phyloP scores from a whole-genome alignment of 768 basidiomycete species.

The Rhodotorula graminis region DNA sequence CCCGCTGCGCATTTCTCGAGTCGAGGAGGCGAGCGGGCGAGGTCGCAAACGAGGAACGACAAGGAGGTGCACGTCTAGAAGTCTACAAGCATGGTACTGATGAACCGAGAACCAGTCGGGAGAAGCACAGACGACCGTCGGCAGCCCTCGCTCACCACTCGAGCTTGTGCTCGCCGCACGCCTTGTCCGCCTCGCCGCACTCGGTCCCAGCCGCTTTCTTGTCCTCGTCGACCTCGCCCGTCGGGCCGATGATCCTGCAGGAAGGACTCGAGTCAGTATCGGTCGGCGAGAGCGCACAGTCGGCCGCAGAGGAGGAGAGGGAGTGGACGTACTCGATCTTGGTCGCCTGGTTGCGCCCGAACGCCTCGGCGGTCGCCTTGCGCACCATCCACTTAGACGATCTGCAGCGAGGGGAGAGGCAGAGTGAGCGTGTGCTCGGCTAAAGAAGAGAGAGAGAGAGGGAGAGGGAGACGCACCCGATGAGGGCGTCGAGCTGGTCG shows the following conservation, averaged over 20 bases:
- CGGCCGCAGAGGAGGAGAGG: neutral
- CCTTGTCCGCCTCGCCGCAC: slow-evolving; percentile 27
- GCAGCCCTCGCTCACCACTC: slow-evolving; percentile 12
- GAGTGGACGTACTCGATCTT: slow-evolving; percentile 44
- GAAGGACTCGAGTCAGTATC: neutral
- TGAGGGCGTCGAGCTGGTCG: slow-evolving; percentile 57
- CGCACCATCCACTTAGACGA: slow-evolving; percentile 30
- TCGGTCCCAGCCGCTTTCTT: slow-evolving; percentile 18
- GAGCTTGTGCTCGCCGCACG: slow-evolving; percentile 16
- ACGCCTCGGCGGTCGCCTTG: slow-evolving; percentile 53
- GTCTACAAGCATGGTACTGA: neutral
- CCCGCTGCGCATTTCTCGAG: no score
- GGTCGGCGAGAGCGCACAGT: no score
- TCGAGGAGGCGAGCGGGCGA: no score
- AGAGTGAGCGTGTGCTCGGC: neutral
- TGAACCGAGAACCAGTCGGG: neutral
- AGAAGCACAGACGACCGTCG: neutral
- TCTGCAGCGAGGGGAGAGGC: neutral
- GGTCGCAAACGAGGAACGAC: no score
- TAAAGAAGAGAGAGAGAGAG: neutral
- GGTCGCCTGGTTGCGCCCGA: slow-evolving; percentile 42
- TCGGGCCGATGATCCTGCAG: slow-evolving; percentile 45
- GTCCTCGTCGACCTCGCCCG: slow-evolving; percentile 19
- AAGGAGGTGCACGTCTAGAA: neutral
- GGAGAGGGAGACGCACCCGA: slow-evolving; percentile 53